Base-by-base conservation (phyloP, 768 basidiomycete species). In the Xanthoconium purpureum region DNA sequence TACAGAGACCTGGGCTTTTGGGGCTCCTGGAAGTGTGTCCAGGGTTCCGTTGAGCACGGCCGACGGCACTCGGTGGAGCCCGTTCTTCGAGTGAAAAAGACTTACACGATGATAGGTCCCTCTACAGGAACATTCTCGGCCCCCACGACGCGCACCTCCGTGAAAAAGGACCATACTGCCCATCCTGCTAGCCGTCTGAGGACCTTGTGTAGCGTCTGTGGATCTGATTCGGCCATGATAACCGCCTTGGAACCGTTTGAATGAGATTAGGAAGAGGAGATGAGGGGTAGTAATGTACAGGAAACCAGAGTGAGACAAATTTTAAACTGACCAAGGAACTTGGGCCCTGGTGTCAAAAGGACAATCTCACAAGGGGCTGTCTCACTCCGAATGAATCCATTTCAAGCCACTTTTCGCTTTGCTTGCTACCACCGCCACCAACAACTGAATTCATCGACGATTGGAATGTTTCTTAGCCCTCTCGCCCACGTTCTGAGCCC, bases 71-170 rank as follows among this genome's bases (percentile, higher is more conserved):
- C 50, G 45, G 33, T 52, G 47, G 35, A 46, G 54, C 39, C 17
- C 42, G 20, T 44, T 28, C 20, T 36, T 59, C 20, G 39, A 44
- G 39, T 12, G 29, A 33, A 20, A 24, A 24, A 24, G 24, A 83
- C 88, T 71, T 76, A 95, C 92, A 95, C 87, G 63, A 98, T 90
- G 63, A 97, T 85, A n/a, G 94, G 94, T 1, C 94, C 94, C 58
- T 88, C 80, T 65, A 70, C 73, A 4, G 96, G 94, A 14, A 98
- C 91, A 69, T 95, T 88, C 71, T 96, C 93, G 40, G 80, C 84
- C 47, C 91, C 93, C 58, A 96, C 81, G 56, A 97, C 84, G 65
- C 84, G 87, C 47, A 97, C 82, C 71, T 93, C 88, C 0, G 83
- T 84, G 78, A 96, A 98, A 78, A 98, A 98, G 6, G 90, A 88